Evolutionary conservation across 139 green algal species (phyloP).

Genomic region (Auxenochlorella pyrenoidosa): DNA sequence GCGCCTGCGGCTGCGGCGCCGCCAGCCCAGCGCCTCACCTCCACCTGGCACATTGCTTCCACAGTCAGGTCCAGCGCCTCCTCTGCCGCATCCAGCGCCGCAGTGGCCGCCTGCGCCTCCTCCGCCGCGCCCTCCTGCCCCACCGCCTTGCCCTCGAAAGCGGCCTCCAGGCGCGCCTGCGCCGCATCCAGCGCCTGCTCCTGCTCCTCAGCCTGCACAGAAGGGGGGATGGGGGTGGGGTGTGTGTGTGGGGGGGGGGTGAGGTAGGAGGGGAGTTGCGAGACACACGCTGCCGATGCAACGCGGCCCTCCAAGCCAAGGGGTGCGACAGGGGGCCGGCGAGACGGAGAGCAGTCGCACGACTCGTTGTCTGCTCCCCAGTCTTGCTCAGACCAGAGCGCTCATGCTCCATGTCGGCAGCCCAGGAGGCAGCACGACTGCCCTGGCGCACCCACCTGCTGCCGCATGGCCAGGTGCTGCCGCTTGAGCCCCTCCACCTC

Average conservation of each 20-base stretch:
- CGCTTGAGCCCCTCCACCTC: conserved; percentile 14
- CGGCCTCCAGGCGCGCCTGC: not conserved
- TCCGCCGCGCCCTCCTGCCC: not conserved
- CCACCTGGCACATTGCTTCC: conserved; percentile 8
- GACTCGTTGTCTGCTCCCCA: too few species aligned
- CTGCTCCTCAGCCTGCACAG: conserved; percentile 16
- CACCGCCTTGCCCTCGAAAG: not conserved
- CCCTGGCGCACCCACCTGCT: not conserved
- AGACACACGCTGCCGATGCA: too few species aligned
- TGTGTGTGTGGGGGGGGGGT: too few species aligned
- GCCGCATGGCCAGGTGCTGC: not conserved
- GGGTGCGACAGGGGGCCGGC: too few species aligned
- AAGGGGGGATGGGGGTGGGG: not conserved
- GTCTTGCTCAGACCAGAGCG: too few species aligned
- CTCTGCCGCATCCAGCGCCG: conserved; percentile 20
- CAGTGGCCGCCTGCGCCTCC: not conserved
- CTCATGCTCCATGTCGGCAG: too few species aligned
- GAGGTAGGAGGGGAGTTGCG: too few species aligned
- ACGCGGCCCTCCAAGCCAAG: too few species aligned
- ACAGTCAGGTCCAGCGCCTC: conserved; percentile 6
- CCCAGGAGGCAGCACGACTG: too few species aligned
- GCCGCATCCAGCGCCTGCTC: not conserved
- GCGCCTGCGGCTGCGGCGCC: not conserved
- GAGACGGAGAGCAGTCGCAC: too few species aligned
- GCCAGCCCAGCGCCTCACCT: not conserved